Conservation (phyloP, 2,329 filamentous ascomycete genomes). For the Samsoniella hepiali region DNA sequence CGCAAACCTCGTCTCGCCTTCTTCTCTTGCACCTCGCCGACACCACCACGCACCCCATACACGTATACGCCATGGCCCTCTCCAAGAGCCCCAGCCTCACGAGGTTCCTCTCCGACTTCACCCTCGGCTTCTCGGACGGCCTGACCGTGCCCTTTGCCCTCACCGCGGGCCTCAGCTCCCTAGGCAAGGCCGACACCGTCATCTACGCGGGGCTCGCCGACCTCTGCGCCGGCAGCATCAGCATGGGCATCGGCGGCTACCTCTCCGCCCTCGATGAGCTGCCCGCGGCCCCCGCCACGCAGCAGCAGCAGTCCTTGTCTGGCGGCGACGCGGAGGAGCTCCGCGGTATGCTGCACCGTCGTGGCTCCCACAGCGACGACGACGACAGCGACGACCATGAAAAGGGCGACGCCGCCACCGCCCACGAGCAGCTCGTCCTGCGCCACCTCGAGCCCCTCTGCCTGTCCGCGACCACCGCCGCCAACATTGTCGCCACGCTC, state of each 20-base stretch:
- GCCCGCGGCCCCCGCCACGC: conserved; percentile 12
- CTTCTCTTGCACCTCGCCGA: too few species aligned
- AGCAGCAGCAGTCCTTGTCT: neutral
- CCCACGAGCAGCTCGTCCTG: conserved; percentile 27
- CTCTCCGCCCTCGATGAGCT: conserved; percentile 52
- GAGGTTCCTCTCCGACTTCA: conserved; percentile 59
- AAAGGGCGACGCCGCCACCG: conserved; percentile 18
- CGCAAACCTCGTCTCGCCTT: neutral
- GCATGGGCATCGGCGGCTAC: conserved; percentile 71
- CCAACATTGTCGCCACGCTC: conserved; percentile 27
- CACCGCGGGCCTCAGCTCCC: conserved; percentile 63
- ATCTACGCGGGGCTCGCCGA: conserved; percentile 69
- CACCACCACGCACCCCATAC: neutral
- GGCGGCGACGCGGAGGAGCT: conserved; percentile 24
- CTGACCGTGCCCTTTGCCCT: conserved; percentile 73
- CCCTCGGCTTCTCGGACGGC: conserved; percentile 71
- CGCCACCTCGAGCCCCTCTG: conserved; percentile 33
- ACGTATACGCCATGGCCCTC: conserved; percentile 21
- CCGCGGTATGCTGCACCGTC: conserved; percentile 26
- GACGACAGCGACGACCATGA: conserved; percentile 18
- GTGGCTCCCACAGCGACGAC: conserved; percentile 13
- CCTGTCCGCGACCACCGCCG: conserved; percentile 25
- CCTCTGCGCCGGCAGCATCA: conserved; percentile 67
- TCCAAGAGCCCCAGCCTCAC: conserved; percentile 30
- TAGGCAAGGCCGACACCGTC: conserved; percentile 59